Conservation (phyloP, 176 grass and related monocot genomes). For the Coix lacrymajobi region DNA sequence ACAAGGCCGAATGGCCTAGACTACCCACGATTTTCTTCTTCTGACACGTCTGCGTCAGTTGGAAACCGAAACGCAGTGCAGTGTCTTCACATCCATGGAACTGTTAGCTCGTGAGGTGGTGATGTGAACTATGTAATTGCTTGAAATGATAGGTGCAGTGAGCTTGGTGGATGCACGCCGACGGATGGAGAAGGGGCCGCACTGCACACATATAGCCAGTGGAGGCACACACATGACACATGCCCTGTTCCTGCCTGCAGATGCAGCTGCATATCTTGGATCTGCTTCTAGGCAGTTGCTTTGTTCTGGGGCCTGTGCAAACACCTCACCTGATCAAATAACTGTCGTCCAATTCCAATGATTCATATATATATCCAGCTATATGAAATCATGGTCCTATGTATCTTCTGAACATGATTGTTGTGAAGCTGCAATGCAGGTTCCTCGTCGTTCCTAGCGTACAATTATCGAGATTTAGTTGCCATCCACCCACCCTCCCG, state of each 20-base stretch:
- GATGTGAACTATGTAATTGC: not conserved
- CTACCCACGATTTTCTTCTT: too few species aligned
- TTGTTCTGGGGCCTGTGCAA: not conserved
- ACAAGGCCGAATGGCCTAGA: too few species aligned
- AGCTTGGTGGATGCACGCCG: not conserved
- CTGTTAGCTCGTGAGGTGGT: not conserved
- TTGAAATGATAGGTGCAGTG: not conserved
- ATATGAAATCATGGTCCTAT: not conserved
- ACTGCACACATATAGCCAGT: not conserved
- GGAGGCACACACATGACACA: not conserved
- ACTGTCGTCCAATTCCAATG: constrained; percentile 3
- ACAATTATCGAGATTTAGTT: not conserved
- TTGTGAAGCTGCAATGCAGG: not conserved
- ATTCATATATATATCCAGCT: not conserved
- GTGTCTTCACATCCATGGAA: not conserved
- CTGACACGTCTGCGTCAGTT: not conserved
- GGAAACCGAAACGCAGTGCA: not conserved
- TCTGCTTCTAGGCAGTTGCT: not conserved
- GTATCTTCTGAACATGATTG: not conserved
- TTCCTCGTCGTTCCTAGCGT: not conserved
- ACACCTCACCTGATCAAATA: constrained; percentile 13
- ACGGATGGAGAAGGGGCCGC: not conserved
- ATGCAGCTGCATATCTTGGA: constrained; percentile 15
- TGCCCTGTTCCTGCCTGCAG: constrained; percentile 19
- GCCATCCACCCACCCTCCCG: not conserved